Evolutionary conservation across 2,329 filamentous ascomycete genomes (phyloP), one percentile per base, ranked within the genome.

Genomic region (Paecilomyces niveus): DNA sequence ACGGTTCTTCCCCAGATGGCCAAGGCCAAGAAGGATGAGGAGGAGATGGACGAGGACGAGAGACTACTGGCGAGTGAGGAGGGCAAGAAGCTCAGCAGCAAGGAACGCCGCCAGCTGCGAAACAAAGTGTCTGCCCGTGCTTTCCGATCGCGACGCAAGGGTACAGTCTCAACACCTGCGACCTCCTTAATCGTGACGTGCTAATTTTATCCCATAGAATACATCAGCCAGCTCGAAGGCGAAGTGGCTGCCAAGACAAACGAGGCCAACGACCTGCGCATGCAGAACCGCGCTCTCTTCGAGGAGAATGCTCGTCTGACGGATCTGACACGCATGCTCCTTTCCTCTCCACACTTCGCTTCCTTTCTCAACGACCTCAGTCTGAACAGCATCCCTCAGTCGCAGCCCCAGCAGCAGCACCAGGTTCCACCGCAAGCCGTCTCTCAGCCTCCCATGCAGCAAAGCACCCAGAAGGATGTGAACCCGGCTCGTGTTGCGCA

Each of bases 1-100:
- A 65, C 68, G 32, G 72, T 81, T 11, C 73, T 87, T n/a, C 81
- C 85, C 58, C 88, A 90, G 71, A 83, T 91, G 66, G 81, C 88
- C 54, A 88, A 87, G 63, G 77, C 84, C 62, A 92, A 88, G 82
- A 97, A 97, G 82, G 92, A 97, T 52, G 92, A 97, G 68, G 92
- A 97, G 62, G 93, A 97, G 56, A 97, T 99, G 93, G 94, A 99
- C 67, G 93, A 97, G 74, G 94, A 97, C 68, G 94, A 97, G 81
- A 85, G 90, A 65, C 81, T 97, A 9, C 81, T 97, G 54, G 91
- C 91, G n/a, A 97, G 92, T 61, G 94, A 99, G 69, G 93, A 97
- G 77, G 94, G 93, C 68, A 99, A 99, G 87, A 97, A 97, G 81
- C 84, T 99, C n/a, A 94, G 88, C 76, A 96, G 91, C 81, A 97